These are phyloP conservation scores for Aspergillus pseudonomiae DNA, from an alignment of 2,329 filamentous ascomycete genomes.

Conservation along the genomic window DNA sequence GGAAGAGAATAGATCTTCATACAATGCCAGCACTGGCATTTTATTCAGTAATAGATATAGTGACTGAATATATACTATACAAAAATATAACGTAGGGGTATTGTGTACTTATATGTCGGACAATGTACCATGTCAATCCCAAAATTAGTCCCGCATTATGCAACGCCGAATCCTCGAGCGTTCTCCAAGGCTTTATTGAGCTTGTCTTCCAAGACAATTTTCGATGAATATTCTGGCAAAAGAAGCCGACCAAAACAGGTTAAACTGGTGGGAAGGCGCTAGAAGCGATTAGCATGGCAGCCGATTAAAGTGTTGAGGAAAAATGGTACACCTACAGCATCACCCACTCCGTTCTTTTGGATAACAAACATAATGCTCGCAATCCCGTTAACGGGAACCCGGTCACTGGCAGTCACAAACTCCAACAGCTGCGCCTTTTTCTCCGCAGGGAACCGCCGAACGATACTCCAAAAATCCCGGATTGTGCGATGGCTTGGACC, in stretches of 20 bases:
- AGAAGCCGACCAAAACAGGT: constrained; percentile 92
- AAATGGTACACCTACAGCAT: constrained; percentile 41
- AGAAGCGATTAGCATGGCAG: constrained; percentile 12
- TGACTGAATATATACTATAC: constrained; percentile 12
- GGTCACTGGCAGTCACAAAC: constrained; percentile 92
- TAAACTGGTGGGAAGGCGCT: constrained; percentile 76
- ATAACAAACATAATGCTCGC: constrained; percentile 81
- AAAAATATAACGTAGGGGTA: constrained; percentile 18
- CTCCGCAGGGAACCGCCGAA: constrained; percentile 63
- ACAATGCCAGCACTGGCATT: not conserved
- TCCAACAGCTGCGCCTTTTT: constrained; percentile 80
- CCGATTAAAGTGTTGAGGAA: not conserved
- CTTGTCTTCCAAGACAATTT: constrained; percentile 71
- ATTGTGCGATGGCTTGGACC: constrained; percentile 70
- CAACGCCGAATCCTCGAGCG: constrained; percentile 84
- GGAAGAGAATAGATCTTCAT: not conserved
- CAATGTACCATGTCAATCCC: constrained; percentile 7
- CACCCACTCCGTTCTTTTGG: constrained; percentile 72
- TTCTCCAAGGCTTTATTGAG: constrained; percentile 86
- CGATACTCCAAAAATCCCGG: constrained; percentile 80
- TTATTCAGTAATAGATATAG: not conserved
- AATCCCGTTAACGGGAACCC: constrained; percentile 85
- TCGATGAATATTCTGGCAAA: constrained; percentile 77
- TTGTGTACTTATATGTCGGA: constrained; percentile 7
- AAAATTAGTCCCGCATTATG: constrained; percentile 46